Evolutionary conservation across 768 basidiomycete genomes (phyloP).

Genomic region (Rhodotorula kratochvilovae): DNA sequence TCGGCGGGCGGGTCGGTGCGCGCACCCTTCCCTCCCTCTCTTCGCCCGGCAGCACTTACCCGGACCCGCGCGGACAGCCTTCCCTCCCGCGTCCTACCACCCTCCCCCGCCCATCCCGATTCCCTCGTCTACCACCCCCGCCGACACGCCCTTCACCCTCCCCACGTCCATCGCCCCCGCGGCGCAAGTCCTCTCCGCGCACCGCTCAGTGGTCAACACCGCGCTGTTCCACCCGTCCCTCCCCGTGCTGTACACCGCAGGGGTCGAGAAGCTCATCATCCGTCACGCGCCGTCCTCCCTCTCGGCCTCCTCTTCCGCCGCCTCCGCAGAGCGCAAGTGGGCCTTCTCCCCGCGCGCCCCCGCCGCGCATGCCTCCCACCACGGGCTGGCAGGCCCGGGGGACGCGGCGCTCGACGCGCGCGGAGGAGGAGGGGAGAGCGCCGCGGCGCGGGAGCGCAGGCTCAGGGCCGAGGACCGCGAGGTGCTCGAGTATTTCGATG

Average conservation of each 20-base stretch:
- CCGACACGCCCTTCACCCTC: neutral
- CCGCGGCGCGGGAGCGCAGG: constrained; percentile 1
- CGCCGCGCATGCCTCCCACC: neutral
- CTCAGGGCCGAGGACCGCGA: constrained; percentile 13
- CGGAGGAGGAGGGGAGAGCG: neutral
- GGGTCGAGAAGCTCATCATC: constrained; percentile 56
- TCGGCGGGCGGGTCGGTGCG: constrained; percentile 1
- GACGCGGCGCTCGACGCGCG: neutral
- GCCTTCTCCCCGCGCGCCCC: neutral
- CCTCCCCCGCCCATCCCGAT: too few species aligned
- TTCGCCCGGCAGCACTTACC: too few species aligned
- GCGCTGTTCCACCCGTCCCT: constrained; percentile 67
- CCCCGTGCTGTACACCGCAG: constrained; percentile 64
- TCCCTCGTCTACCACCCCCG: too few species aligned
- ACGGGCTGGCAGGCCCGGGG: neutral
- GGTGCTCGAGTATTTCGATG: constrained; percentile 31
- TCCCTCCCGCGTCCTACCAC: too few species aligned
- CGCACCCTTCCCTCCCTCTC: neutral
- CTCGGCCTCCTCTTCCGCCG: too few species aligned
- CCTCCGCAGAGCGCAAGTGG: neutral
- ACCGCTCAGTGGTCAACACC: constrained; percentile 72
- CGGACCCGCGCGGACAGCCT: too few species aligned
- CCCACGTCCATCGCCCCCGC: constrained; percentile 15
- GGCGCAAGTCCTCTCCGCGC: constrained; percentile 52
- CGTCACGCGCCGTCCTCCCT: constrained; percentile 4